Base-by-base conservation (phyloP, 345 rosid species). In the Noccaea caerulescens region DNA sequence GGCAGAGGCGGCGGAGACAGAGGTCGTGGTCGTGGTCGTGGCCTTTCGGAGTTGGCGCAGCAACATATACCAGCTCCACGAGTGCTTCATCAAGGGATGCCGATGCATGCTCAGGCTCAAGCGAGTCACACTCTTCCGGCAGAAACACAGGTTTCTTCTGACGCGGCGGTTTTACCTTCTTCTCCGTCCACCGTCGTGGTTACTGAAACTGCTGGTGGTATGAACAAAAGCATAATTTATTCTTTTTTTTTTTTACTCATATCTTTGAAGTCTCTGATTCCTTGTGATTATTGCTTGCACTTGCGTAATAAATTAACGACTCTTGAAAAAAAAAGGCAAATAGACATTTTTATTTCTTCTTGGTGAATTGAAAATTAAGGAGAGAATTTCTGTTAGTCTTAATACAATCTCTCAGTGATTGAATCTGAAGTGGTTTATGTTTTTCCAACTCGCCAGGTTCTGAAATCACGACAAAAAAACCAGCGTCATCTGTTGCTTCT, bases 131-230 rank as follows among this genome's bases (percentile, higher is more conserved):
- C 41, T 0, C 6, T 2, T 53, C 39, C 30, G 7, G 10, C 32
- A 2, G 64, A 14, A 44, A 10, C 53, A 0, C 52, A 30, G 52
- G 1, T 65, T 46, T 0, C 44, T 47, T 18, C 66, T 8, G 72
- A 6, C 13, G 34, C 60, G 57, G 27, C 76, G 34, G 57, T 16
- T 16, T 1, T 16, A 10, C 18, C 18, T 43, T 11, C 71, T 27
- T n/a, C 72, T 23, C 30, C 78, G 7, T 66, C 78, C 16, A 20
- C 78, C 23, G 56, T 8, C 34, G 41, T 43, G 59, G 71, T 51
- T 64, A 16, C 72, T 56, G 51, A 64, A 41, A 52, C 72, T 7
- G 10, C 43, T 53, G 58, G 49, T 44, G 79, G 79, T 75, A 75
- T 25, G 36, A 2, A 4, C 6, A 34, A 6, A 7, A 7, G 5